Evolutionary conservation across 805 yeast species (phyloP), one percentile per base, ranked within the genome.

Genomic region (Candida stauntonica): DNA sequence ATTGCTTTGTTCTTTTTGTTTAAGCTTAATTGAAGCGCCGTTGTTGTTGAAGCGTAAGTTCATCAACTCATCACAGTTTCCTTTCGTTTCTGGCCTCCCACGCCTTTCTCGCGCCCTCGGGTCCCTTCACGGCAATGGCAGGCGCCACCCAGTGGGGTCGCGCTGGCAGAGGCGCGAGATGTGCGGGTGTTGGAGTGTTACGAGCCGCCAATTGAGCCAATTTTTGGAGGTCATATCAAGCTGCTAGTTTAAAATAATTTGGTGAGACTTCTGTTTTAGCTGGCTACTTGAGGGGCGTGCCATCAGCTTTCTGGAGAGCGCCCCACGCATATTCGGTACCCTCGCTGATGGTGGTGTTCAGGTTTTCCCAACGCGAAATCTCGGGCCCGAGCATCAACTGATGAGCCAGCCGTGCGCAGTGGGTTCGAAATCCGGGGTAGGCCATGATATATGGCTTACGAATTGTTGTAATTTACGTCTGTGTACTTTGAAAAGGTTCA

Each of bases 1-100:
- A 51, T 51, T 26, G 31, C 27, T 7, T 4, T 18, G 16, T 7
- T 5, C 26, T 23, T 20, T 24, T 14, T 27, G 17, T 24, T 7
- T 3, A 5, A 18, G 17, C n/a, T n/a, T n/a, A n/a, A n/a, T n/a
- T n/a, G n/a, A n/a, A n/a, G n/a, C n/a, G n/a, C n/a, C n/a, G n/a
- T n/a, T n/a, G n/a, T n/a, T n/a, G n/a, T n/a, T n/a, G n/a, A n/a
- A n/a, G n/a, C n/a, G n/a, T 26, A 26, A 26, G 14, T n/a, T 13
- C 28, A 9, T 9, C 7, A 14, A 14, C 13, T 9, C 13, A 26
- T 26, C 15, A n/a, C 13, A 26, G 9, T 26, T 26, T 14, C 15
- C 15, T 26, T 26, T 26, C 7, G 11, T 28, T 28, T 14, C 15
- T 15, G 8, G n/a, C 30, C 30, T 28, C 30, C 30, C 30, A 28